A percentile compares a stretch with the other conserved stretches of the same genome.
Evolutionary conservation across 2,329 filamentous ascomycete genomes (phyloP).

Genomic region (Tolypocladium guangdongense): DNA sequence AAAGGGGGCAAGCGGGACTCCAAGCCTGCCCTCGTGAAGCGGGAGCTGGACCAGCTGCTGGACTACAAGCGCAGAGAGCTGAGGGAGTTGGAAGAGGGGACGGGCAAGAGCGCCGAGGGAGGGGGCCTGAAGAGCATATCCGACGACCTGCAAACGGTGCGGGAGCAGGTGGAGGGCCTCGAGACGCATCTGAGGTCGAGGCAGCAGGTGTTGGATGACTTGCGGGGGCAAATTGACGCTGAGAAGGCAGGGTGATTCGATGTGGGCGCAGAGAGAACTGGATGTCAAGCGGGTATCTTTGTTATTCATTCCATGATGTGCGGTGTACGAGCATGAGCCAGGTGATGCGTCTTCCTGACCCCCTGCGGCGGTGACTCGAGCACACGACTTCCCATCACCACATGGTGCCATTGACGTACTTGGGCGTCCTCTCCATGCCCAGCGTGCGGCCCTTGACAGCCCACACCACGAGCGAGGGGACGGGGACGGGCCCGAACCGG

Average conservation of each 20-base stretch:
- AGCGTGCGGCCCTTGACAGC: conserved; percentile 40
- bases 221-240: conserved; percentile 75
- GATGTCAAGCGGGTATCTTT: conserved; percentile 1
- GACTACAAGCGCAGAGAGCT: conserved; percentile 86
- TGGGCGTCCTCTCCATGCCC: conserved; percentile 29
- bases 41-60: conserved; percentile 84
- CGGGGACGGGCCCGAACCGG: conserved; percentile 32
- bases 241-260: conserved; percentile 54
- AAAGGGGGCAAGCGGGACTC: conserved; percentile 57
- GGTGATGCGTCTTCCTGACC: not conserved
- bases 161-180: conserved; percentile 85
- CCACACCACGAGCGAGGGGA: conserved; percentile 42
- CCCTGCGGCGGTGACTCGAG: not conserved
- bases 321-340: not conserved
- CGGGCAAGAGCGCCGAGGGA: conserved; percentile 57
- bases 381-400: conserved; percentile 21
- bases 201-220: conserved; percentile 62
- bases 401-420: conserved; percentile 36
- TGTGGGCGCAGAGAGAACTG: not conserved
- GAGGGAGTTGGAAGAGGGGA: conserved; percentile 62
- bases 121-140: conserved; percentile 64
- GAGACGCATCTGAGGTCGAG: conserved; percentile 71
- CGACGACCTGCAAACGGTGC: conserved; percentile 83
- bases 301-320: not conserved
- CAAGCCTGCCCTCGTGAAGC: conserved; percentile 85